Conservation (phyloP, 805 yeast species). For the Metschnikowia reukaufii region DNA sequence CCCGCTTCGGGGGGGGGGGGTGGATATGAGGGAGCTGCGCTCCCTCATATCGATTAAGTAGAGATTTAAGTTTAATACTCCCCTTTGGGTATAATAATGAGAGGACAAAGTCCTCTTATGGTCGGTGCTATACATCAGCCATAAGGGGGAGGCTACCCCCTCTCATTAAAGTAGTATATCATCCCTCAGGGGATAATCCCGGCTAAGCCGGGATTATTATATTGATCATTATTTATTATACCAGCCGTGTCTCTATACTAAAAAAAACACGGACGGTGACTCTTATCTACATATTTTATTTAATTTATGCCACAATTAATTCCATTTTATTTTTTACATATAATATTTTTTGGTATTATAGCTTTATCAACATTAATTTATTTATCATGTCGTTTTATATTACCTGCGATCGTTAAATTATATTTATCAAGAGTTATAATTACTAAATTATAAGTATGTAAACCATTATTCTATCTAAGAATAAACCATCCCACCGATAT, state of each 20-base stretch:
- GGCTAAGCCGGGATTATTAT: too few relatives aligned
- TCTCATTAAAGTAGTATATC: too few relatives aligned
- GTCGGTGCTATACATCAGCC: too few relatives aligned
- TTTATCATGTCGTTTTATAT: slow-evolving; percentile 2
- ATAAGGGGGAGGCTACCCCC: too few relatives aligned
- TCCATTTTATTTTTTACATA: slow-evolving; percentile 2
- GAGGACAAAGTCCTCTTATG: too few relatives aligned
- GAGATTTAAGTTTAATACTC: too few relatives aligned
- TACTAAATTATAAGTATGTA: background rate
- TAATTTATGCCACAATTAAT: slow-evolving; percentile 1
- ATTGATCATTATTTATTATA: too few relatives aligned
- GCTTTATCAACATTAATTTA: slow-evolving; percentile 2
- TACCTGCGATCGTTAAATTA: slow-evolving; percentile 1
- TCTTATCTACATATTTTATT: background rate
- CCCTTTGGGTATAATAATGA: too few relatives aligned
- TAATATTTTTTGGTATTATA: slow-evolving; percentile 2
- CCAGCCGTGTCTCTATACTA: too few relatives aligned
- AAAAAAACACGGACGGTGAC: background rate
- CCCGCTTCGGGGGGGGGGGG: too few relatives aligned
- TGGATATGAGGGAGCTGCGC: too few relatives aligned
- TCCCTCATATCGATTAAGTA: background rate
- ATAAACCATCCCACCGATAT: background rate
- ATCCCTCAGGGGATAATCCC: too few relatives aligned
- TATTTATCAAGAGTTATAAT: slow-evolving; percentile 3
- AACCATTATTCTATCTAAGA: background rate